Evolutionary conservation across 1,139 yeast genomes (phyloP), one percentile per base, ranked within the genome.

Genomic region (Suhomyces coccinellae): DNA sequence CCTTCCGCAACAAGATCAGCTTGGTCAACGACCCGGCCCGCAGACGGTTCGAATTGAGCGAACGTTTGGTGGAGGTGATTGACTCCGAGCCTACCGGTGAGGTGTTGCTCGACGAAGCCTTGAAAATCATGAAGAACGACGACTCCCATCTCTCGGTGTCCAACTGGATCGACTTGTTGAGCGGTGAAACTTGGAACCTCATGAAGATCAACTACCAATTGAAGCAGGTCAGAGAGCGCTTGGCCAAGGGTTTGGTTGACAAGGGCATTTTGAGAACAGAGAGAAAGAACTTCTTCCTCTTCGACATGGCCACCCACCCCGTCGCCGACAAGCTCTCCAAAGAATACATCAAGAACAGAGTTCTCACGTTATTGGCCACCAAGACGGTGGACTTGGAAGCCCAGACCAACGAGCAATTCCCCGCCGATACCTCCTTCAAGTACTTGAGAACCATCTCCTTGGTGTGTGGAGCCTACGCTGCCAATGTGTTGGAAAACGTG

Each of bases 301-400:
- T 93, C 57, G 99, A 93, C 67, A 93, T 93, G 97, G 97, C 99
- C 20, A 95, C 99, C 7, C 99, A 95, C 65, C 99, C 99, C 4
- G 82, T 93, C 12, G 87, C 95, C 33, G 99, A 93, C 67, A 79
- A 77, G 50, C 71, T 85, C 45, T 78, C 87, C 38, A 88, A 95
- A 58, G 95, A 90, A 65, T 87, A 86, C 53, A 83, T 89, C 47
- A 82, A 85, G 51, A 78, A 82, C 52, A 79, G 98, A 58, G 80
- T 89, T 30, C 73, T 91, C 52, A 76, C 79, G 42, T 66, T 89
- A 46, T 73, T 93, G 54, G 82, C 88, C 10, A 73, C 85, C 38
- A 80, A 96, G 65, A 87, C 87, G 43, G 71, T 77, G 47, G 81
- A 77, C 52, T 66, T 78, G 52, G 82, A 76, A 40, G 52, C 68